Evolutionary conservation across 2,329 filamentous ascomycete species (phyloP).

Genomic region (Pyricularia sp.): DNA sequence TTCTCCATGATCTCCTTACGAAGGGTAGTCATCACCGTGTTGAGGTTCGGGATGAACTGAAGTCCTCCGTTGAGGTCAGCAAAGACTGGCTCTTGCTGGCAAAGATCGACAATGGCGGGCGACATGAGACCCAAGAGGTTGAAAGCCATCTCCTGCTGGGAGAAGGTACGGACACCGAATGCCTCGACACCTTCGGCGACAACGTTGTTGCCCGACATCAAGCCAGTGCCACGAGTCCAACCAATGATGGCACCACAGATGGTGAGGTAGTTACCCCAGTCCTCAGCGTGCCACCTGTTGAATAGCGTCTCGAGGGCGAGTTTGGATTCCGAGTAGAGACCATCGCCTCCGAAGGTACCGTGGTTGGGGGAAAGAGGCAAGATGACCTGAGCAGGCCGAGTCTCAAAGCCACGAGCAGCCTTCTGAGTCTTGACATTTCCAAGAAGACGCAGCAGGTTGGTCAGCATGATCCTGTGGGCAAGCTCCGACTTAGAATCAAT

Average conservation of each 20-base stretch:
- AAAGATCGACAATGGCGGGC: constrained; percentile 85
- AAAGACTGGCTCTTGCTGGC: constrained; percentile 91
- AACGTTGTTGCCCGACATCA: constrained; percentile 94
- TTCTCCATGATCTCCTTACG: constrained; percentile 93
- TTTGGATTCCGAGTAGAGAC: constrained; percentile 60
- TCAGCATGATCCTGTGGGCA: constrained; percentile 97
- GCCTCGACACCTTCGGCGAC: constrained; percentile 95
- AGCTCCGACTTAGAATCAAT: constrained; percentile 98
- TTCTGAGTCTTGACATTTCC: constrained; percentile 90
- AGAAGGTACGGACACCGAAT: constrained; percentile 95
- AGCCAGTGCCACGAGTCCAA: constrained; percentile 32
- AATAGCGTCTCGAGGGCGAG: constrained; percentile 25
- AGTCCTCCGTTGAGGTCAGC: constrained; percentile 96
- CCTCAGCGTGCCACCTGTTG: constrained; percentile 23
- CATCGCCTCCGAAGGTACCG: constrained; percentile 95
- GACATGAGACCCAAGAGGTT: constrained; percentile 96
- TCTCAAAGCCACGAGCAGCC: constrained; percentile 78
- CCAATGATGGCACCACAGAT: constrained; percentile 32
- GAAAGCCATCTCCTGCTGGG: constrained; percentile 99
- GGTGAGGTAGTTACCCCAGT: constrained; percentile 26
- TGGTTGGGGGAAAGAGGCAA: constrained; percentile 95
- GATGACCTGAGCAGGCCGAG: constrained; percentile 91
- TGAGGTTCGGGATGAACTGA: constrained; percentile 93
- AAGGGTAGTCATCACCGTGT: constrained; percentile 85
- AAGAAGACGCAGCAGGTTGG: constrained; percentile 86